phyloP scores from a whole-genome alignment of 495 filamentous ascomycete genomes.

The Geoglossum glabrum region DNA sequence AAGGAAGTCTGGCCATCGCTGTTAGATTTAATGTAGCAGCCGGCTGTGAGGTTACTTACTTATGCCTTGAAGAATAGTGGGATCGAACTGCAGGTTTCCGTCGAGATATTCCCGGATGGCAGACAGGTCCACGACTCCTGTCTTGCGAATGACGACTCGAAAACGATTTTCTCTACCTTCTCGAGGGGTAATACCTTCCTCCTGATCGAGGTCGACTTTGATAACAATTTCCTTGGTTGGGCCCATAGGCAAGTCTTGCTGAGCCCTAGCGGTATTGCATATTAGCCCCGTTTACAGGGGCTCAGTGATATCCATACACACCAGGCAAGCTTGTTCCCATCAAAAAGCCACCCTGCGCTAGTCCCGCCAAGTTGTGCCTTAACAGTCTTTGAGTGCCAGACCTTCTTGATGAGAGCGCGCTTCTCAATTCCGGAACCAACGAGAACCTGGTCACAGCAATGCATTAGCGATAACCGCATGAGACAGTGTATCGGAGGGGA shows the following conservation, averaged over 20 bases:
- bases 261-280: conserved; percentile 11
- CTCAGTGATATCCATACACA: conserved; percentile 7
- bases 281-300: neutral
- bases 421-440: conserved; percentile 42
- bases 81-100: conserved; percentile 35
- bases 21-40: neutral
- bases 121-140: conserved; percentile 39
- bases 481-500: neutral
- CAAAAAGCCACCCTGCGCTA: conserved; percentile 40
- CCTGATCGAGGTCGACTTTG: conserved; percentile 45
- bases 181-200: conserved; percentile 21
- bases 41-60: conserved; percentile 24
- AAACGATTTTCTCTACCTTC: conserved; percentile 27
- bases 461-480: neutral
- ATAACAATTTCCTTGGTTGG: conserved; percentile 20
- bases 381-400: conserved; percentile 46
- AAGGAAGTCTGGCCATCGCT: conserved; percentile 38
- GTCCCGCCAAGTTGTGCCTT: conserved; percentile 27
- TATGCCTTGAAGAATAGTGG: conserved; percentile 51
- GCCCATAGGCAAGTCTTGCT: neutral
- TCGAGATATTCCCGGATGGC: conserved; percentile 44
- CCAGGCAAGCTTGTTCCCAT: conserved; percentile 44
- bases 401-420: conserved; percentile 41
- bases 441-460: conserved; percentile 28
- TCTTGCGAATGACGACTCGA: conserved; percentile 34